A percentile compares a stretch with the other conserved stretches of the same genome.
Conservation (phyloP, 768 basidiomycete genomes). For the Psilocybe azurescens region DNA sequence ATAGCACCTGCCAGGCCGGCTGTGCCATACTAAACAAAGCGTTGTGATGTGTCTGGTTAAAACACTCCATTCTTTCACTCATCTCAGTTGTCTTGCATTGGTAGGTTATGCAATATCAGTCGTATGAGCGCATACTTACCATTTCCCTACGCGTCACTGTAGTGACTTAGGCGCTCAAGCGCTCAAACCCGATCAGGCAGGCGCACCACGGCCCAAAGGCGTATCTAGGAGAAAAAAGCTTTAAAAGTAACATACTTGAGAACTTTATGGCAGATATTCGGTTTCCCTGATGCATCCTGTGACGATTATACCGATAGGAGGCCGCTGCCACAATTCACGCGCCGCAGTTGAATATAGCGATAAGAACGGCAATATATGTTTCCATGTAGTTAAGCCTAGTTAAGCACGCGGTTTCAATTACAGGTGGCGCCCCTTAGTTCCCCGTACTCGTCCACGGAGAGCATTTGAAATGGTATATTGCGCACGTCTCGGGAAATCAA, state of each 20-base stretch:
- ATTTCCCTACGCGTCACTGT: background rate
- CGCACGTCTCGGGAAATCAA: background rate
- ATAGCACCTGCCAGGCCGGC: background rate
- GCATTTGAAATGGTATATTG: background rate
- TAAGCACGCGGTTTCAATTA: background rate
- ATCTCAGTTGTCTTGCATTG: background rate
- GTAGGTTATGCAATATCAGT: background rate
- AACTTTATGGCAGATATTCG: too few species aligned
- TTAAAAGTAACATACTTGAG: too few species aligned
- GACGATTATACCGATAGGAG: background rate
- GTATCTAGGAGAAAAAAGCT: background rate
- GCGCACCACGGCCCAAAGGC: background rate
- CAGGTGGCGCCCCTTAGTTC: background rate
- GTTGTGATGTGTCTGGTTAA: background rate
- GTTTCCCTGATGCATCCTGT: background rate
- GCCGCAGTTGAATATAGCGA: background rate
- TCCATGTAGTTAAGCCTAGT: background rate
- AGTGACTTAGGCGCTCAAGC: background rate
- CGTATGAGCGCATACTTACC: conserved; percentile 2
- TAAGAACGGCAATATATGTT: background rate
- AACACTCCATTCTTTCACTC: background rate
- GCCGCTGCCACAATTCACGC: background rate
- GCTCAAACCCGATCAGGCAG: background rate
- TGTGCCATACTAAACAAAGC: background rate
- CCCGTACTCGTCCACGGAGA: background rate